Conservation (phyloP, 2,329 filamentous ascomycete genomes). For the Harringtonia aguacate region DNA sequence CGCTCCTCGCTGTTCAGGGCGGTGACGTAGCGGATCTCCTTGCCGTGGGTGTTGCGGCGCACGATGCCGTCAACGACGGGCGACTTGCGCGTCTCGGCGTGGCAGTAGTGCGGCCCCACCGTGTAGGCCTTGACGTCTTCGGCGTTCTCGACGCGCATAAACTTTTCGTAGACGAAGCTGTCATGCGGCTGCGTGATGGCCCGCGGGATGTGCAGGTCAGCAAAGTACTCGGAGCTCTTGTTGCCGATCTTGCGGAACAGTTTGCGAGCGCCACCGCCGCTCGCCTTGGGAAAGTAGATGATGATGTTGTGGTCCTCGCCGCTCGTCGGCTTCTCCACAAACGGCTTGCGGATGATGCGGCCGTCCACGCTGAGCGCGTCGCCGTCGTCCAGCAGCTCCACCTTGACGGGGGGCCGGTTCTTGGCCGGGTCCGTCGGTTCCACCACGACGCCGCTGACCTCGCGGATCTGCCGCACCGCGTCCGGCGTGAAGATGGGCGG, state of each 20-base stretch:
- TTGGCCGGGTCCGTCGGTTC: conserved; percentile 56
- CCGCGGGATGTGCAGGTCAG: conserved; percentile 63
- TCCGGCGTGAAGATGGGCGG: conserved; percentile 69
- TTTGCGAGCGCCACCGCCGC: conserved; percentile 80
- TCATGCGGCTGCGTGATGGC: conserved; percentile 69
- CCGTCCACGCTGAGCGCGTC: conserved; percentile 87
- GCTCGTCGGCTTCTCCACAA: conserved; percentile 97
- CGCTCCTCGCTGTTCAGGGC: conserved; percentile 70
- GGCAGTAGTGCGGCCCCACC: conserved; percentile 84
- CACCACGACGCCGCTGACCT: conserved; percentile 67
- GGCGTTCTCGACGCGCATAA: conserved; percentile 90
- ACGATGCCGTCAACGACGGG: conserved; percentile 95
- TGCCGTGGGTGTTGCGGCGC: conserved; percentile 90
- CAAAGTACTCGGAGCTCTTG: conserved; percentile 93
- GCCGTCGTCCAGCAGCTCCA: conserved; percentile 82
- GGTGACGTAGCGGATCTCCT: conserved; percentile 93
- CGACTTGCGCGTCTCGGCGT: conserved; percentile 94
- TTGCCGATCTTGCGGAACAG: conserved; percentile 97
- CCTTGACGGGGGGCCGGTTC: conserved; percentile 45
- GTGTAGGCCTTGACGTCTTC: conserved; percentile 99
- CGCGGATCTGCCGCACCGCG: conserved; percentile 67
- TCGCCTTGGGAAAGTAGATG: conserved; percentile 86
- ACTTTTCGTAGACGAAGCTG: conserved; percentile 96
- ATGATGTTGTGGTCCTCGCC: conserved; percentile 98
- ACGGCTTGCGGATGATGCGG: conserved; percentile 72